phyloP scores from a whole-genome alignment of 768 basidiomycete genomes.

The Terana coerulea region DNA sequence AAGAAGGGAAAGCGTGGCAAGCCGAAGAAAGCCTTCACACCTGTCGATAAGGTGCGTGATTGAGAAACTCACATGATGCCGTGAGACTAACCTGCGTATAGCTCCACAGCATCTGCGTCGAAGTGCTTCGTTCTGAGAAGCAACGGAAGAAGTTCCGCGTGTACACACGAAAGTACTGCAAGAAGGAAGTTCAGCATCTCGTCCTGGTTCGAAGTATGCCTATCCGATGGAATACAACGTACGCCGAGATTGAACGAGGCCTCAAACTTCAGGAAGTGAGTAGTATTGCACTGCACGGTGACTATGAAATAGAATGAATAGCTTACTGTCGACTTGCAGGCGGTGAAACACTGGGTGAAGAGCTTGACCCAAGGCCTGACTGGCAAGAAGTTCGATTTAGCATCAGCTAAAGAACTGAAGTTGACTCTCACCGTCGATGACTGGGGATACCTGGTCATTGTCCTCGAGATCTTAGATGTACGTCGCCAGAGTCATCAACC shows the following conservation, averaged over 20 bases:
- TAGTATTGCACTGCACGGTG: neutral
- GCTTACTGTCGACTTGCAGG: neutral
- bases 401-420: neutral
- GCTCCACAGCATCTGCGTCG: conserved; percentile 1
- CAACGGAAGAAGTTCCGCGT: neutral
- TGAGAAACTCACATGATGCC: neutral
- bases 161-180: neutral
- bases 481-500: no score
- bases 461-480: no score
- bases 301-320: no score
- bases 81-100: neutral
- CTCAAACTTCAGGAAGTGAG: neutral
- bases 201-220: conserved; percentile 1
- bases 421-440: neutral
- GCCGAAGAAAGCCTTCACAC: neutral
- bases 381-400: neutral
- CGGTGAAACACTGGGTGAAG: neutral
- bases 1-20: neutral
- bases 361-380: neutral
- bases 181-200: neutral
- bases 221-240: conserved; percentile 6
- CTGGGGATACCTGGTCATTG: neutral
- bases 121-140: neutral
- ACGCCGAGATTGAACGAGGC: neutral
- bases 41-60: conserved; percentile 2